These are phyloP conservation scores for Penicillium pulvis DNA, from an alignment of 495 filamentous ascomycete genomes.

Conservation along the genomic window DNA sequence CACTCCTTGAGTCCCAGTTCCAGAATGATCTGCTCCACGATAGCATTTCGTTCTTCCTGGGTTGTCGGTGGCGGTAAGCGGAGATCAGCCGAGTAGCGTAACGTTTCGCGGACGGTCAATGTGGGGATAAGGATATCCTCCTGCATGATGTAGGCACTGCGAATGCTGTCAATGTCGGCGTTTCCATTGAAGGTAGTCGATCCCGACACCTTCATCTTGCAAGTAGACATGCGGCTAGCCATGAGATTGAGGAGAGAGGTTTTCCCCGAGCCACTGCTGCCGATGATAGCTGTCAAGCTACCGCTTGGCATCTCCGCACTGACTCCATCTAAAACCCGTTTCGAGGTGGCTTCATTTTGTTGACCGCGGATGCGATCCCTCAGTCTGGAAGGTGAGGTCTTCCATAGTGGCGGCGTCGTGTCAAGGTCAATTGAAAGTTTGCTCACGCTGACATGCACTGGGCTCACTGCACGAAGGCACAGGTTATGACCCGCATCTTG, in stretches of 20 bases:
- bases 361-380: conserved; percentile 30
- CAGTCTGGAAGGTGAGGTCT: conserved; percentile 25
- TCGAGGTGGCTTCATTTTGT: conserved; percentile 17
- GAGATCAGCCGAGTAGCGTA: conserved; percentile 70
- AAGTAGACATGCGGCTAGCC: conserved; percentile 62
- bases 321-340: conserved; percentile 54
- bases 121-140: conserved; percentile 71
- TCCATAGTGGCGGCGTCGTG: conserved; percentile 46
- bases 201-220: conserved; percentile 54
- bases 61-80: conserved; percentile 64
- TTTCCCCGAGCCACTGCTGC: conserved; percentile 72
- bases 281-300: conserved; percentile 71
- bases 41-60: conserved; percentile 53
- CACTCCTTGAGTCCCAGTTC: conserved; percentile 75
- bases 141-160: conserved; percentile 76
- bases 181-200: conserved; percentile 58
- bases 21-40: conserved; percentile 73
- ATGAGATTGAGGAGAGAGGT: conserved; percentile 71
- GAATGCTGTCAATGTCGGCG: conserved; percentile 50
- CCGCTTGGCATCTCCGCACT: conserved; percentile 59
- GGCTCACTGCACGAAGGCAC: conserved; percentile 61
- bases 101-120: conserved; percentile 71
- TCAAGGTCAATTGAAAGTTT: conserved; percentile 58
- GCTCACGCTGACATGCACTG: conserved; percentile 58
- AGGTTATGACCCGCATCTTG: conserved; percentile 34